phyloP scores from a whole-genome alignment of 176 grass and related monocot genomes.

The Oryza nivara region DNA sequence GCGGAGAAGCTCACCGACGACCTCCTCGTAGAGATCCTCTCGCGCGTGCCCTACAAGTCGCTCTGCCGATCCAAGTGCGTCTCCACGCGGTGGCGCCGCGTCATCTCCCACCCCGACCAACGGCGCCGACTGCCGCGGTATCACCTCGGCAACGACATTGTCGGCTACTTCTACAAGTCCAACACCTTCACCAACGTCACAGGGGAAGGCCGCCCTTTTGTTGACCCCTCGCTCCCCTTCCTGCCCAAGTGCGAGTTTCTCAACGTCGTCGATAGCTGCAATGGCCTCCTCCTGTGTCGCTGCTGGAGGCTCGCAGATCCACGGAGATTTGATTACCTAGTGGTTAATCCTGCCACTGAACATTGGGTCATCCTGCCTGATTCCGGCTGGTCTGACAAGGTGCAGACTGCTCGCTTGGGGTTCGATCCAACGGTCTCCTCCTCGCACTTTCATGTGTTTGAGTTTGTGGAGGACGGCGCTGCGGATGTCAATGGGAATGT shows the following conservation, averaged over 20 bases:
- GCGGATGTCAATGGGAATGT: too few species aligned
- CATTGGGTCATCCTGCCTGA: neutral
- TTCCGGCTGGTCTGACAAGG: neutral
- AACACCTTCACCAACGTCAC: neutral
- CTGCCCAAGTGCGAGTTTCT: neutral
- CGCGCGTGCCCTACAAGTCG: too few species aligned
- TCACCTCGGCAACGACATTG: neutral
- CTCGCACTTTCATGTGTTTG: slow-evolving; percentile 6
- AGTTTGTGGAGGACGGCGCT: neutral
- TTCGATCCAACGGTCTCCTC: neutral
- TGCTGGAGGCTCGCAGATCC: too few species aligned
- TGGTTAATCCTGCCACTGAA: too few species aligned
- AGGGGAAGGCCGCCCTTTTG: neutral
- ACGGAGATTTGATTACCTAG: neutral
- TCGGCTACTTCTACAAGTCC: neutral
- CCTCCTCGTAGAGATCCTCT: too few species aligned
- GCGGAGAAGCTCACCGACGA: too few species aligned
- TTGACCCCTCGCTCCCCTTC: neutral
- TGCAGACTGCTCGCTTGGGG: neutral
- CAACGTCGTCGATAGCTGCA: neutral
- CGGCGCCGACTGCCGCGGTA: neutral
- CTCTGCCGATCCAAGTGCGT: too few species aligned
- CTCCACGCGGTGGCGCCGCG: too few species aligned
- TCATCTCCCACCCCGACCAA: neutral
- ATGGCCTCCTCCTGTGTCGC: neutral